phyloP scores from a whole-genome alignment of 1,284 basidiomycete genomes.

The Tremellales sp. region DNA sequence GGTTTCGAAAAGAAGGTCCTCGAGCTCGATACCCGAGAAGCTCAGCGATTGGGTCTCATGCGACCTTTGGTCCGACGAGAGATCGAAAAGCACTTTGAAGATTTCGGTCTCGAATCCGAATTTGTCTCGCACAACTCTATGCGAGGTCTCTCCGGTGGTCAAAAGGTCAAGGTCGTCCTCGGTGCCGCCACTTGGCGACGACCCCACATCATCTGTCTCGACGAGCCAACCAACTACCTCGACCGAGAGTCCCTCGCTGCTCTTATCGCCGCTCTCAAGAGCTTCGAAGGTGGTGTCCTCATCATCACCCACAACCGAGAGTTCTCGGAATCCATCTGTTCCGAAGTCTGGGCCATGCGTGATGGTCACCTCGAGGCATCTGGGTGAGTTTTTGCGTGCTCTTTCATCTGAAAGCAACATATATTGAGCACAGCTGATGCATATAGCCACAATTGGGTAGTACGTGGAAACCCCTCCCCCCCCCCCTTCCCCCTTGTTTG shows the following conservation, averaged over 20 bases:
- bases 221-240: conserved; percentile 93
- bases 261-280: conserved; percentile 91
- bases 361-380: conserved; percentile 89
- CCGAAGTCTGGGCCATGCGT: conserved; percentile 84
- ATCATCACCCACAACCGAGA: conserved; percentile 96
- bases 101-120: conserved; percentile 85
- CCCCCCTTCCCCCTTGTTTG: too few species aligned
- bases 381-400: neutral
- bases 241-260: conserved; percentile 97
- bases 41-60: conserved; percentile 90
- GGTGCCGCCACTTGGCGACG: conserved; percentile 98
- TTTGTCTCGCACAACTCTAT: conserved; percentile 96
- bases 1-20: conserved; percentile 99
- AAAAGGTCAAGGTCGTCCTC: conserved; percentile 99
- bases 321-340: conserved; percentile 91
- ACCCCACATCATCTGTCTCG: conserved; percentile 94
- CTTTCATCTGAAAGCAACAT: too few species aligned
- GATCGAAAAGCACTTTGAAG: conserved; percentile 96
- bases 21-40: conserved; percentile 95
- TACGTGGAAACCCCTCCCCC: too few species aligned
- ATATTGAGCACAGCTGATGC: too few species aligned
- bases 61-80: conserved; percentile 95
- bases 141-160: conserved; percentile 97
- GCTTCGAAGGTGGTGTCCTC: conserved; percentile 94
- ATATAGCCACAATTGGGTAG: too few species aligned